phyloP scores from a whole-genome alignment of 164 flowering plant genomes.

The Chimonanthus praecox region DNA sequence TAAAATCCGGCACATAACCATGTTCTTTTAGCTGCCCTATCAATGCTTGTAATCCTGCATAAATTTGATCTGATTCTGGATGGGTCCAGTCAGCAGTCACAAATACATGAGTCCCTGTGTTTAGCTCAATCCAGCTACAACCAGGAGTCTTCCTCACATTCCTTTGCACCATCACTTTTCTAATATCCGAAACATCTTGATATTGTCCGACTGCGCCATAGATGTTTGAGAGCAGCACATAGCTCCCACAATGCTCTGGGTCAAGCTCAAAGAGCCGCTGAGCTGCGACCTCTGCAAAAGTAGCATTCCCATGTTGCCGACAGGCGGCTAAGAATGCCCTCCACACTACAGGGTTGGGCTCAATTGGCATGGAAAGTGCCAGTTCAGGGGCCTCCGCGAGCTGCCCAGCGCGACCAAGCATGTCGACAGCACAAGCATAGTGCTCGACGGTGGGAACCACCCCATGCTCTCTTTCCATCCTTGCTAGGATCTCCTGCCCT shows the following conservation, averaged over 20 bases:
- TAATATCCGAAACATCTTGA: slow-evolving; percentile 47
- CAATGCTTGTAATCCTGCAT: slow-evolving; percentile 33
- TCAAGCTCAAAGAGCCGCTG: slow-evolving; percentile 42
- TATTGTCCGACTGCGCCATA: slow-evolving; percentile 49
- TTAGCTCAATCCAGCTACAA: slow-evolving; percentile 75
- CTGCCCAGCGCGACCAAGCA: slow-evolving; percentile 64
- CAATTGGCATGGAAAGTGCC: slow-evolving; percentile 33
- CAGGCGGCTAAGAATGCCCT: slow-evolving; percentile 59
- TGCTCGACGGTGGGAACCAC: slow-evolving; percentile 59
- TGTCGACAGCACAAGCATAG: slow-evolving; percentile 58
- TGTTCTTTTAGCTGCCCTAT: slow-evolving; percentile 32
- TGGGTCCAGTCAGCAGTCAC: slow-evolving; percentile 42
- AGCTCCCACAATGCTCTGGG: slow-evolving; percentile 58
- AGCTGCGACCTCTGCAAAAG: slow-evolving; percentile 46
- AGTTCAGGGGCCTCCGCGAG: slow-evolving; percentile 48
- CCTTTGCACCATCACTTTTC: slow-evolving; percentile 45
- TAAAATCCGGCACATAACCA: slow-evolving; percentile 22
- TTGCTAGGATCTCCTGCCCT: slow-evolving; percentile 31
- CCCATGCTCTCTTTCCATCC: slow-evolving; percentile 26
- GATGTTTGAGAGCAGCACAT: slow-evolving; percentile 64
- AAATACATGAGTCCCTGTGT: slow-evolving; percentile 52
- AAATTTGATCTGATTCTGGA: slow-evolving; percentile 37
- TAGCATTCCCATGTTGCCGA: slow-evolving; percentile 43
- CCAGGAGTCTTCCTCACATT: slow-evolving; percentile 65
- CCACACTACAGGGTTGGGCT: slow-evolving; percentile 55